Conservation (phyloP, 2,329 filamentous ascomycete genomes). For the Allantophomopsis lycopodina region DNA sequence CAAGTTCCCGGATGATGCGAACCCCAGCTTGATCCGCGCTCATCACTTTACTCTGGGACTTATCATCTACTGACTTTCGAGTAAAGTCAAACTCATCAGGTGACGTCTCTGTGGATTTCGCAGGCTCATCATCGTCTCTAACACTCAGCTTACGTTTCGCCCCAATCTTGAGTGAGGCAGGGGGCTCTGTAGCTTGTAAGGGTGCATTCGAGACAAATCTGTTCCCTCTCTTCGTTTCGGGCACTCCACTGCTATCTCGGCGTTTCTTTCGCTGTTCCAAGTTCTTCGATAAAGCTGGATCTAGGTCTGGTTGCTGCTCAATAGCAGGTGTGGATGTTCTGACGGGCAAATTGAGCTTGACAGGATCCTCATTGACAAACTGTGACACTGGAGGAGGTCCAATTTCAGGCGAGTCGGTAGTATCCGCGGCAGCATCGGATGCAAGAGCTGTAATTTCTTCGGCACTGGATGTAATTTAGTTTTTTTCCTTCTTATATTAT, state of each 20-base stretch:
- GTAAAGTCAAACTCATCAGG: constrained; percentile 14
- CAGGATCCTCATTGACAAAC: constrained; percentile 40
- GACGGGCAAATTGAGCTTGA: constrained; percentile 36
- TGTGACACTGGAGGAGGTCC: constrained; percentile 47
- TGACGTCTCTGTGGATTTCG: constrained; percentile 17
- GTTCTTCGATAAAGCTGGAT: constrained; percentile 15
- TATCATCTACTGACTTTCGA: constrained; percentile 15
- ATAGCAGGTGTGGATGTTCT: constrained; percentile 6
- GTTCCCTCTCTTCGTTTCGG: constrained; percentile 6
- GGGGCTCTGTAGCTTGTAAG: constrained; percentile 5
- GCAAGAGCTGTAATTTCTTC: constrained; percentile 15
- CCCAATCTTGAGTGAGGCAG: constrained; percentile 25
- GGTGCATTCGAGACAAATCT: neutral
- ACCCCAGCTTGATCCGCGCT: constrained; percentile 7
- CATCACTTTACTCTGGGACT: constrained; percentile 3
- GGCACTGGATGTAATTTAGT: constrained; percentile 19
- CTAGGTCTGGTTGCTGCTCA: constrained; percentile 5
- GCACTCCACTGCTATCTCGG: constrained; percentile 12
- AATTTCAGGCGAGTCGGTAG: constrained; percentile 52
- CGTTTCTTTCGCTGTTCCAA: constrained; percentile 19
- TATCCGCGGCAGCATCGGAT: constrained; percentile 14
- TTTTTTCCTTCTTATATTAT: constrained; percentile 3
- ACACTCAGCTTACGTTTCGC: constrained; percentile 44
- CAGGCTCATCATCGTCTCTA: constrained; percentile 35
- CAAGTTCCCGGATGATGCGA: constrained; percentile 11